Evolutionary conservation across 192 early-diverging fungal species (phyloP).

Genomic region (Mycoemilia scoparia): DNA sequence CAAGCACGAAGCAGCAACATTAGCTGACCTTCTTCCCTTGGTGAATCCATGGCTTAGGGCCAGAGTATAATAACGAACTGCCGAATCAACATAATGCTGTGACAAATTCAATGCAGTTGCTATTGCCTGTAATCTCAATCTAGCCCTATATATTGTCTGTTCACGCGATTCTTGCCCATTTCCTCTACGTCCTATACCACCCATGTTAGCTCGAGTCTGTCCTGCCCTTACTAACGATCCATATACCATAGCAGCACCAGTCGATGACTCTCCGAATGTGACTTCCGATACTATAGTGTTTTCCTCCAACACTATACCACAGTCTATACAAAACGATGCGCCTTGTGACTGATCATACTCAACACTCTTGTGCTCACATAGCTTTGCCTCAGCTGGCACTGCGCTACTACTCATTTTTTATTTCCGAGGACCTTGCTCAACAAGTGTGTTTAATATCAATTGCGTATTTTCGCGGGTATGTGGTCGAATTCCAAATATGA

Average conservation of each 20-base stretch:
- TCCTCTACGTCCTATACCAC: constrained; percentile 20
- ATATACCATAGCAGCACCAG: constrained; percentile 66
- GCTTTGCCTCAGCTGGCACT: too few relatives aligned
- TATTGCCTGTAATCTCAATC: constrained; percentile 51
- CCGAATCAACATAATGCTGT: constrained; percentile 57
- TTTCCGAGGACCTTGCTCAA: too few relatives aligned
- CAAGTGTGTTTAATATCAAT: too few relatives aligned
- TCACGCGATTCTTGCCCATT: constrained; percentile 47
- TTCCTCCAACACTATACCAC: constrained; percentile 71
- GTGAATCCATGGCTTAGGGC: constrained; percentile 68
- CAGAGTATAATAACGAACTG: constrained; percentile 70
- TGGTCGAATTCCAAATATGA: too few relatives aligned
- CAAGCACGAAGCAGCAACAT: constrained; percentile 74
- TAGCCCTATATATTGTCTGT: constrained; percentile 47
- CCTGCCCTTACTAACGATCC: constrained; percentile 53
- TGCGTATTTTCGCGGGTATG: too few relatives aligned
- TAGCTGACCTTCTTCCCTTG: constrained; percentile 51
- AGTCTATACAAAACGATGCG: constrained; percentile 44
- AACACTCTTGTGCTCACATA: too few relatives aligned
- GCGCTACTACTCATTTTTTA: too few relatives aligned
- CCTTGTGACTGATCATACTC: constrained; percentile 53
- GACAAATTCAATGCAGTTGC: constrained; percentile 52
- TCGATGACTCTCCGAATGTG: constrained; percentile 67
- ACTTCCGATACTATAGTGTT: constrained; percentile 85
- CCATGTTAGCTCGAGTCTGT: constrained; percentile 32